Conservation (phyloP, 352 stramenopile species). For the Elongisporangium anandrum region DNA sequence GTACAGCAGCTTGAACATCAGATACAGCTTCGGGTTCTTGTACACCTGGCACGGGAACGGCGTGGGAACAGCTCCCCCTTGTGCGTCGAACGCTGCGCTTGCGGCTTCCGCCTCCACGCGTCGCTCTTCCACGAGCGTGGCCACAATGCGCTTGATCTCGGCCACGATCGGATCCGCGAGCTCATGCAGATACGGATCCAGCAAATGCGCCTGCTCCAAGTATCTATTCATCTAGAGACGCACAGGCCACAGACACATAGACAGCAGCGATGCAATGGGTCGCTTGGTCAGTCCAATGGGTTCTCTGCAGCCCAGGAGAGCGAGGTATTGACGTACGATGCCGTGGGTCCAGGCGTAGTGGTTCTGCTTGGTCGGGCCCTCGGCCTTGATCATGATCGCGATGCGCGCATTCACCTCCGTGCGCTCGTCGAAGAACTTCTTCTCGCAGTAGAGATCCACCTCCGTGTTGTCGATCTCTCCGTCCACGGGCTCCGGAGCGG, state of each 20-base stretch:
- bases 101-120: slow-evolving; percentile 4
- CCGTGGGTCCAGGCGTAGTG: background rate
- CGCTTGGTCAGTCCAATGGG: background rate
- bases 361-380: background rate
- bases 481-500: background rate
- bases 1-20: slow-evolving; percentile 92
- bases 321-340: background rate
- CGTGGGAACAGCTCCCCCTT: background rate
- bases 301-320: background rate
- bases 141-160: slow-evolving; percentile 57
- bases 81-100: background rate
- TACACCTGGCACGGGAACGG: slow-evolving; percentile 79
- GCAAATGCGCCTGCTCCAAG: slow-evolving; percentile 84
- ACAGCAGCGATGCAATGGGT: background rate
- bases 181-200: slow-evolving; percentile 86
- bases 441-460: slow-evolving; percentile 25
- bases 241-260: slow-evolving; percentile 4
- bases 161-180: slow-evolving; percentile 65
- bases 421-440: slow-evolving; percentile 67
- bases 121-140: slow-evolving; percentile 22
- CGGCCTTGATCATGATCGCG: background rate
- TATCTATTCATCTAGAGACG: slow-evolving; percentile 74
- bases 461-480: slow-evolving; percentile 34
- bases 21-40: slow-evolving; percentile 67
- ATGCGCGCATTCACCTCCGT: slow-evolving; percentile 25